phyloP scores from a whole-genome alignment of 2,329 filamentous ascomycete species.

The Penicillium olsonii region DNA sequence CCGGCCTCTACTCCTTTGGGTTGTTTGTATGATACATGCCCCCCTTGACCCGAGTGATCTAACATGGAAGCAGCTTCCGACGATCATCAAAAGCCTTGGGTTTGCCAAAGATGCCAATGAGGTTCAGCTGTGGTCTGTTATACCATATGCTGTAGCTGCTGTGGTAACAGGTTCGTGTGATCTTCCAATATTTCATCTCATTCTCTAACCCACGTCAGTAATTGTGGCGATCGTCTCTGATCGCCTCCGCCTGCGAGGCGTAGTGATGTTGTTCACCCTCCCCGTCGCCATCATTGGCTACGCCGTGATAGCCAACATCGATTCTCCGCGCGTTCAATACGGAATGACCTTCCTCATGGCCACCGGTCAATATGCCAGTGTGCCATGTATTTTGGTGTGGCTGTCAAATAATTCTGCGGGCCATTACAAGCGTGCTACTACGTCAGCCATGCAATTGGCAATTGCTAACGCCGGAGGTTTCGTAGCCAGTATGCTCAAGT shows the following conservation, averaged over 20 bases:
- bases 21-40: slow-evolving; percentile 55
- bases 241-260: slow-evolving; percentile 59
- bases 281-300: slow-evolving; percentile 68
- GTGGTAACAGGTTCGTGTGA: slow-evolving; percentile 51
- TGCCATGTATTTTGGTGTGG: slow-evolving; percentile 66
- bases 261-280: slow-evolving; percentile 64
- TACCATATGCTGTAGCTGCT: slow-evolving; percentile 63
- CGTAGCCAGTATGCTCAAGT: slow-evolving; percentile 56
- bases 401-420: slow-evolving; percentile 68
- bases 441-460: slow-evolving; percentile 64
- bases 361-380: slow-evolving; percentile 63
- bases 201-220: slow-evolving; percentile 19
- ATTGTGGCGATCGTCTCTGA: slow-evolving; percentile 59
- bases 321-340: slow-evolving; percentile 57
- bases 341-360: slow-evolving; percentile 70
- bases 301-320: slow-evolving; percentile 61
- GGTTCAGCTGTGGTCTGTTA: slow-evolving; percentile 64
- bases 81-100: slow-evolving; percentile 61
- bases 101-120: slow-evolving; percentile 58
- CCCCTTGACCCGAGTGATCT: neutral
- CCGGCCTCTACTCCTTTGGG: slow-evolving; percentile 64
- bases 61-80: slow-evolving; percentile 53
- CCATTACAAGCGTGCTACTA: slow-evolving; percentile 70
- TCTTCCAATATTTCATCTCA: neutral
- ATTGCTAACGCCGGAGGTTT: slow-evolving; percentile 70